Evolutionary conservation across 2,329 filamentous ascomycete species (phyloP).

Genomic region (Neocatenulostroma microsporum): DNA sequence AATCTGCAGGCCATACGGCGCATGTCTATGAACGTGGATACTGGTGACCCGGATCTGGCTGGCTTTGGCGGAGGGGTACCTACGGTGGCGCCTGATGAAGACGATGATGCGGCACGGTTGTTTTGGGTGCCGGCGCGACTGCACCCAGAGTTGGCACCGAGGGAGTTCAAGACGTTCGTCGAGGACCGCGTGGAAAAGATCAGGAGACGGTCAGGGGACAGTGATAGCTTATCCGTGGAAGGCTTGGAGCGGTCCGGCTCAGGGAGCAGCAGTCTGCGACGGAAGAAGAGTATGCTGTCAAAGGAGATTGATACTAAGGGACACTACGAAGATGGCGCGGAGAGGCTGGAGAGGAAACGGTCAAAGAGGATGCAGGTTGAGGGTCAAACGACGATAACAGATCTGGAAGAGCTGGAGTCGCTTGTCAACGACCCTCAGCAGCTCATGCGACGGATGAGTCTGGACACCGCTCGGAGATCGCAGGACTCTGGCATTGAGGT

Average conservation of each 20-base stretch:
- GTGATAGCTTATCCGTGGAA: constrained; percentile 55
- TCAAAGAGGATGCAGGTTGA: constrained; percentile 45
- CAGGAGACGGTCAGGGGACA: constrained; percentile 66
- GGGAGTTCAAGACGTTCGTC: constrained; percentile 93
- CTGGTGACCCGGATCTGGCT: constrained; percentile 64
- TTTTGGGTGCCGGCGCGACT: constrained; percentile 95
- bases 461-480: constrained; percentile 33
- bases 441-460: constrained; percentile 63
- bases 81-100: constrained; percentile 68
- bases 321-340: constrained; percentile 75
- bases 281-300: constrained; percentile 95
- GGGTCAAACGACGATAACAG: constrained; percentile 52
- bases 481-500: constrained; percentile 32
- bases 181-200: constrained; percentile 90
- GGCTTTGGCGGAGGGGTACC: constrained; percentile 57
- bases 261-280: constrained; percentile 56
- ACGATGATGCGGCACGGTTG: constrained; percentile 78
- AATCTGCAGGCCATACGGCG: constrained; percentile 83
- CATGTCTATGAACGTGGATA: constrained; percentile 87
- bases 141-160: constrained; percentile 88
- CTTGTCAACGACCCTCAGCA: constrained; percentile 72
- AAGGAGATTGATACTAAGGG: constrained; percentile 74
- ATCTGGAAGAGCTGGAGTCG: constrained; percentile 63
- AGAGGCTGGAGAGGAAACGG: constrained; percentile 65
- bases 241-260: constrained; percentile 49